phyloP scores from a whole-genome alignment of 768 basidiomycete genomes.

The Podaxis sp. region DNA sequence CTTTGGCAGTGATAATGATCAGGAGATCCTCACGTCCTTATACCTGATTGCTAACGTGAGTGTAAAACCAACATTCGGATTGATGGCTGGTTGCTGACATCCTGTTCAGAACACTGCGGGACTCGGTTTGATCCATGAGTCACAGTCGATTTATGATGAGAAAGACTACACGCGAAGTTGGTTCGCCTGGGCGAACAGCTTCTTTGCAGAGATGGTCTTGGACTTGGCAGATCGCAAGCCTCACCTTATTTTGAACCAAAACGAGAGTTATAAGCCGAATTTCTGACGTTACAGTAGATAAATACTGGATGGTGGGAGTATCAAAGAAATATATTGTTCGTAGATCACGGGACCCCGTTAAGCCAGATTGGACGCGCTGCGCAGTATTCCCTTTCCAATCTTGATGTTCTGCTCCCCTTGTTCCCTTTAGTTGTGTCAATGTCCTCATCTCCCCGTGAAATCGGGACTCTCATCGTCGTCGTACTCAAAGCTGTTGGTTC shows the following conservation, averaged over 20 bases:
- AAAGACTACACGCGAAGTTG: constrained; percentile 65
- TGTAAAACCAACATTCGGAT: constrained; percentile 1
- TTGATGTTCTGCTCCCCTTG: constrained; percentile 13
- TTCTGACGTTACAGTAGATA: constrained; percentile 23
- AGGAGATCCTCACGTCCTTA: constrained; percentile 59
- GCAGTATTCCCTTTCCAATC: constrained; percentile 3
- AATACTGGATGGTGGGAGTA: background rate
- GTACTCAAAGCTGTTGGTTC: constrained; percentile 87
- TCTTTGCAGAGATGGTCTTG: constrained; percentile 79
- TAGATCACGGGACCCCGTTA: constrained; percentile 13
- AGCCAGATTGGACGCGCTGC: constrained; percentile 1
- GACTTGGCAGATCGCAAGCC: constrained; percentile 77
- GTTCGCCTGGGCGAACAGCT: constrained; percentile 86
- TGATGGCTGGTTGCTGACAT: background rate
- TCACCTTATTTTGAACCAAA: constrained; percentile 55
- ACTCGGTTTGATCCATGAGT: constrained; percentile 79
- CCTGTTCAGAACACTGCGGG: constrained; percentile 61
- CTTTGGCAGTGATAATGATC: constrained; percentile 71
- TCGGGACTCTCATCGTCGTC: constrained; percentile 93
- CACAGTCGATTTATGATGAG: constrained; percentile 57
- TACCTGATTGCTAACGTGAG: constrained; percentile 70
- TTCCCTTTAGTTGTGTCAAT: constrained; percentile 31
- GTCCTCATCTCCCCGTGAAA: constrained; percentile 64
- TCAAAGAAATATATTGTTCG: background rate
- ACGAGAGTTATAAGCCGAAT: constrained; percentile 56